Percentiles rank a stretch among this genome's conserved stretches.
These are phyloP conservation scores for Lepidium campestre DNA, from an alignment of 441 rosid genomes.

Conservation along the genomic window DNA sequence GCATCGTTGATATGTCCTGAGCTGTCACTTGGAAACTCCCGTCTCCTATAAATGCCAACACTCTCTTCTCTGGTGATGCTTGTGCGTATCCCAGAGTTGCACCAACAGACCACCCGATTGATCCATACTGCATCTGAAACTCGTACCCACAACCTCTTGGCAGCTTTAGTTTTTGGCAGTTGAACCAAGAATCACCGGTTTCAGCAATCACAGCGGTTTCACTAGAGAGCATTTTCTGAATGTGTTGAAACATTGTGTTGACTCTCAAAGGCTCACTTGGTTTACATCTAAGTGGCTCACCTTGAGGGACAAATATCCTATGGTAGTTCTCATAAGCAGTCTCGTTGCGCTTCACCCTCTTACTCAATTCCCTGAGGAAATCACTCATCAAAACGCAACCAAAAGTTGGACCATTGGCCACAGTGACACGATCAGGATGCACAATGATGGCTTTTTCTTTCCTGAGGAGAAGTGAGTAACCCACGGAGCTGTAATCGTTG, in stretches of 20 bases:
- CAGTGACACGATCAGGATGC: constrained; percentile 6
- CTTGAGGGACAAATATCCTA: constrained; percentile 11
- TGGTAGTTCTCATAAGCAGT: constrained; percentile 2
- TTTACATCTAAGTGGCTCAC: neutral
- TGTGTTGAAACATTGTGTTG: constrained; percentile 44
- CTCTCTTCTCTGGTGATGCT: constrained; percentile 24
- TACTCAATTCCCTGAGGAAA: neutral
- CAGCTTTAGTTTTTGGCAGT: constrained; percentile 71
- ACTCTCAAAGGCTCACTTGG: constrained; percentile 5
- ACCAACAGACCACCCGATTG: constrained; percentile 43
- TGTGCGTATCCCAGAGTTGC: constrained; percentile 42
- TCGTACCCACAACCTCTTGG: constrained; percentile 68
- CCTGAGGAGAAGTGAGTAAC: constrained; percentile 7
- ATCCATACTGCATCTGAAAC: constrained; percentile 46
- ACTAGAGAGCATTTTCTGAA: constrained; percentile 55
- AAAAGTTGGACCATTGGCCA: constrained; percentile 6
- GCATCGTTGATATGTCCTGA: neutral
- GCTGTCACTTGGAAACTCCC: constrained; percentile 9
- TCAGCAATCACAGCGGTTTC: constrained; percentile 70
- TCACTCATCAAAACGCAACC: neutral
- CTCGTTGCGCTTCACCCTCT: constrained; percentile 4
- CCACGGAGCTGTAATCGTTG: constrained; percentile 7
- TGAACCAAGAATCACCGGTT: constrained; percentile 83
- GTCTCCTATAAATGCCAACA: constrained; percentile 2
- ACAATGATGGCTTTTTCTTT: constrained; percentile 5